Evolutionary conservation across 768 basidiomycete genomes (phyloP).

Genomic region (Solioccasus polychromus): DNA sequence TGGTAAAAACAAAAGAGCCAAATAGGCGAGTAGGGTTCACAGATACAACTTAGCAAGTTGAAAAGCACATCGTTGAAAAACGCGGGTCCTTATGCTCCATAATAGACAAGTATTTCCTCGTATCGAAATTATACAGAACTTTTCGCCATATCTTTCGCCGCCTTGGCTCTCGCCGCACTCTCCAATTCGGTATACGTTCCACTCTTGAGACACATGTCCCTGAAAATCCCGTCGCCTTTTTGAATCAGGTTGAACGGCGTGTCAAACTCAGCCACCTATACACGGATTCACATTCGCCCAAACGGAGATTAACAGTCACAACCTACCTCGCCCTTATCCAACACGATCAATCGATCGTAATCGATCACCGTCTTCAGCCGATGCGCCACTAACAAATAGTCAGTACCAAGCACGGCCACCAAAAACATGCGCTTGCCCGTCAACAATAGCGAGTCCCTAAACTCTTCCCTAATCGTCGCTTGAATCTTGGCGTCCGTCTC

Average conservation of each 20-base stretch:
- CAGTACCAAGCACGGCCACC: constrained; percentile 3
- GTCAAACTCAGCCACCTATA: constrained; percentile 68
- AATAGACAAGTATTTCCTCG: too few relatives aligned
- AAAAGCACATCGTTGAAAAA: too few relatives aligned
- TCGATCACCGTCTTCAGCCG: constrained; percentile 77
- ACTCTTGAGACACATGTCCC: constrained; percentile 68
- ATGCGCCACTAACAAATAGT: constrained; percentile 54
- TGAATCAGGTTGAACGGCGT: constrained; percentile 67
- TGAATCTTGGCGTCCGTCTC: constrained; percentile 91
- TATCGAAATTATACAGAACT: too few relatives aligned
- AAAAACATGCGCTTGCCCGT: constrained; percentile 49
- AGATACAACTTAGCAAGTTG: too few relatives aligned
- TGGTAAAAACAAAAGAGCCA: too few relatives aligned
- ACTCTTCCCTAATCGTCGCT: constrained; percentile 82
- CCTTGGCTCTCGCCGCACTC: constrained; percentile 47
- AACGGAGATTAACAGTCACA: too few relatives aligned
- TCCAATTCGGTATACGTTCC: constrained; percentile 63
- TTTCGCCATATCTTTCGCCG: constrained; percentile 12
- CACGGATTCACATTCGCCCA: too few relatives aligned
- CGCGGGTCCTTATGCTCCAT: too few relatives aligned
- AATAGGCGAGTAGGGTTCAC: too few relatives aligned
- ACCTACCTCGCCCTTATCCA: constrained; percentile 57
- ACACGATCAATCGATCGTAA: constrained; percentile 73
- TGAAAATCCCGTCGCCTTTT: constrained; percentile 60
- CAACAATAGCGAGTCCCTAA: constrained; percentile 67